phyloP scores from a whole-genome alignment of 1,284 basidiomycete genomes.

The Trichosporon inkin region DNA sequence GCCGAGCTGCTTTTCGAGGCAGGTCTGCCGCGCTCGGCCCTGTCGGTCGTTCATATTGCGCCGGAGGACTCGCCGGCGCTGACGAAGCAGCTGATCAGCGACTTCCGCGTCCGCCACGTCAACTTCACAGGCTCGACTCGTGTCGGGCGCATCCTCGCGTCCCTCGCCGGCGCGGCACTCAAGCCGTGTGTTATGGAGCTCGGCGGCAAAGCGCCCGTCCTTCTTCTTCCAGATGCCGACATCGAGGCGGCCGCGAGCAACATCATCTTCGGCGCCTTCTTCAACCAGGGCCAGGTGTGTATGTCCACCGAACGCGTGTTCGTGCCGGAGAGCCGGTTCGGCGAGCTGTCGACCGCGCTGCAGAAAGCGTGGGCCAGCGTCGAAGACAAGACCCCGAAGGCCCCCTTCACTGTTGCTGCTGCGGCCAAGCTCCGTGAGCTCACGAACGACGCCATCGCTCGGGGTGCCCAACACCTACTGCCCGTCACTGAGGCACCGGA shows the following conservation, averaged over 20 bases:
- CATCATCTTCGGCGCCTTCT: conserved; percentile 59
- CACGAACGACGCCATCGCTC: conserved; percentile 55
- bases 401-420: conserved; percentile 56
- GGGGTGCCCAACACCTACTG: conserved; percentile 53
- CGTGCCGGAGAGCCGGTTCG: conserved; percentile 51
- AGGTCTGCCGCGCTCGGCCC: conserved; percentile 59
- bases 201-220: conserved; percentile 52
- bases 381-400: conserved; percentile 23
- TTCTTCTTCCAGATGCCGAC: conserved; percentile 62
- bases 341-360: conserved; percentile 48
- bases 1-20: conserved; percentile 53
- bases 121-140: conserved; percentile 54
- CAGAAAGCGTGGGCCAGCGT: conserved; percentile 33
- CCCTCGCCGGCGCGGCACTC: conserved; percentile 48
- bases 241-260: conserved; percentile 55
- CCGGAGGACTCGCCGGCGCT: conserved; percentile 53
- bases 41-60: conserved; percentile 59
- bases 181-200: conserved; percentile 51
- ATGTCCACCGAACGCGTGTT: conserved; percentile 68
- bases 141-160: conserved; percentile 45
- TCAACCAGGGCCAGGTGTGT: conserved; percentile 65
- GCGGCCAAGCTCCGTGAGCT: conserved; percentile 56
- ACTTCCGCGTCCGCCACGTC: conserved; percentile 53
- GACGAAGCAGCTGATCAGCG: conserved; percentile 56
- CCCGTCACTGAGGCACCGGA: conserved; percentile 25